phyloP scores from a whole-genome alignment of 2,329 filamentous ascomycete genomes.

The Periconia sp. region DNA sequence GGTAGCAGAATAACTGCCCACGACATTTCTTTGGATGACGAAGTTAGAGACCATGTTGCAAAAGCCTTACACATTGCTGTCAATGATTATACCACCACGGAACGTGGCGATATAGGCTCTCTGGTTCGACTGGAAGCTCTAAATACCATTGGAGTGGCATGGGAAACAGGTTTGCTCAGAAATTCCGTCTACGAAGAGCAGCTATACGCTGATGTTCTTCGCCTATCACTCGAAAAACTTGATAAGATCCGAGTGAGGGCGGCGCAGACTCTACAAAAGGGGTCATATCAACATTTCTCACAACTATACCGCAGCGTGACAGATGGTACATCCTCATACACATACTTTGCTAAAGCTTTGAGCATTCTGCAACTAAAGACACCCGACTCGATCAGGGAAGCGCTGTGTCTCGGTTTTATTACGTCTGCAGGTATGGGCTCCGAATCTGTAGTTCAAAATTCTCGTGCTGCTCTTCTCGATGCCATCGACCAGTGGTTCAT shows the following conservation, averaged over 20 bases:
- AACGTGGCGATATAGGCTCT: conserved; percentile 87
- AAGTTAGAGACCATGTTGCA: conserved; percentile 23
- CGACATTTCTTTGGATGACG: conserved; percentile 2
- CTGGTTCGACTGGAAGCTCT: conserved; percentile 81
- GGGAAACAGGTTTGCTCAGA: conserved; percentile 21
- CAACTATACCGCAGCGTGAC: conserved; percentile 5
- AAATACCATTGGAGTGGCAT: conserved; percentile 59
- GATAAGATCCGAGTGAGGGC: conserved; percentile 70
- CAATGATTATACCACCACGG: conserved; percentile 88
- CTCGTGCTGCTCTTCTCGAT: conserved; percentile 64
- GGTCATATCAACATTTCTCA: conserved; percentile 25
- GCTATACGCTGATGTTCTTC: conserved; percentile 52
- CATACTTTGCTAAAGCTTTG: conserved; percentile 62
- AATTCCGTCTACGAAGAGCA: conserved; percentile 15
- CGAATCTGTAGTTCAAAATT: conserved; percentile 71
- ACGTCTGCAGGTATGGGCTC: conserved; percentile 78
- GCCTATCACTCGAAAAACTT: conserved; percentile 83
- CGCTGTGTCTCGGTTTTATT: conserved; percentile 67
- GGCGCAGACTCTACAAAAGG: conserved; percentile 22
- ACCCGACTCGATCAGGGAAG: conserved; percentile 20
- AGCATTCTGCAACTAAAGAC: conserved; percentile 15
- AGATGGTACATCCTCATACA: conserved; percentile 57
- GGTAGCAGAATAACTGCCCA: conserved; percentile 5
- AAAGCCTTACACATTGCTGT: conserved; percentile 53
- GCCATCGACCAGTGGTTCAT: conserved; percentile 30